Conservation (phyloP, 257 asterid genomes). For the Lycium barbarum region DNA sequence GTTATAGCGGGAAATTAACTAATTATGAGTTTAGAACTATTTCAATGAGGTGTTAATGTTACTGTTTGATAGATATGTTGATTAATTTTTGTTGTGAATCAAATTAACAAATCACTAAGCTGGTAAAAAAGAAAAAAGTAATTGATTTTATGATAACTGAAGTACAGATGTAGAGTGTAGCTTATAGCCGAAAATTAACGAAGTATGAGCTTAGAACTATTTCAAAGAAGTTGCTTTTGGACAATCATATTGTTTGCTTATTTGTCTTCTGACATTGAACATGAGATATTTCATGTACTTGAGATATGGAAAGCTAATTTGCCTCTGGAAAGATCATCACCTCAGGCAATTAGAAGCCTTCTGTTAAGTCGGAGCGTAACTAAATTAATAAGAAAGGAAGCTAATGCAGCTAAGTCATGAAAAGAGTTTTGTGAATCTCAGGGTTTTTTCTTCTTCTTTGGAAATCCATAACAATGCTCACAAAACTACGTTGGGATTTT, state of each 20-base stretch:
- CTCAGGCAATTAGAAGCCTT: slow-evolving; percentile 20
- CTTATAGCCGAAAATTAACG: not conserved
- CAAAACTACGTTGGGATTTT: not conserved
- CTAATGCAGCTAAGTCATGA: not conserved
- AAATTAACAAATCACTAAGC: not conserved
- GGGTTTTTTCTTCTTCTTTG: not conserved
- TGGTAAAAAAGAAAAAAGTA: no score
- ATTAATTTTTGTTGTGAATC: not conserved
- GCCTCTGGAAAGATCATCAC: not conserved
- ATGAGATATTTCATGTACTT: slow-evolving; percentile 17
- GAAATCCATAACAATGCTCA: not conserved
- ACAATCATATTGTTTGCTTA: not conserved
- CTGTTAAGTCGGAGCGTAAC: not conserved
- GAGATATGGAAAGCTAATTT: not conserved
- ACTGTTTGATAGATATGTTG: not conserved
- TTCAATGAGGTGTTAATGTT: not conserved
- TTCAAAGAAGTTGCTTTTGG: not conserved
- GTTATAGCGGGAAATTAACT: not conserved
- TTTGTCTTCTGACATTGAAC: not conserved
- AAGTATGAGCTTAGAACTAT: not conserved
- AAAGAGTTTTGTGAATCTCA: not conserved
- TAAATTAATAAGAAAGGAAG: not conserved
- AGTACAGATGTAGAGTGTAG: not conserved
- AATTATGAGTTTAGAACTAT: not conserved
- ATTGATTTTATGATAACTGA: not conserved